A percentile compares a stretch with the other conserved stretches of the same genome.
These are phyloP conservation scores for Acephala macrosclerotiorum DNA, from an alignment of 2,329 filamentous ascomycete genomes.

Conservation along the genomic window DNA sequence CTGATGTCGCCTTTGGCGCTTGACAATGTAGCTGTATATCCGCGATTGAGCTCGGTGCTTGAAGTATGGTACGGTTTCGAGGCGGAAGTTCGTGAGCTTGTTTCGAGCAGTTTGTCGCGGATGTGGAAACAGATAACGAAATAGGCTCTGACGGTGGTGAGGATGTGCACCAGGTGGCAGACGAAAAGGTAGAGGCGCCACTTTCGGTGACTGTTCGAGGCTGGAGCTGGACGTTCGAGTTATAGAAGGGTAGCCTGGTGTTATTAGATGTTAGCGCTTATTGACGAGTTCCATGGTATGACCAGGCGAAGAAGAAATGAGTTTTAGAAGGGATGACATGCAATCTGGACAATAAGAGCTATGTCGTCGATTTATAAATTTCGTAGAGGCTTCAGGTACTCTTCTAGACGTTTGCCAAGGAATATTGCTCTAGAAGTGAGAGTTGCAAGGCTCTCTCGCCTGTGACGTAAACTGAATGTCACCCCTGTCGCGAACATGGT, in stretches of 20 bases:
- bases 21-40: slow-evolving; percentile 77
- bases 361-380: background rate
- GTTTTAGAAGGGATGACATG: background rate
- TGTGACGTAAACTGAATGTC: slow-evolving; percentile 3
- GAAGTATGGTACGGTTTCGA: slow-evolving; percentile 76
- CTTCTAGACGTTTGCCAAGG: background rate
- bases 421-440: background rate
- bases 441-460: background rate
- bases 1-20: slow-evolving; percentile 63
- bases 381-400: background rate
- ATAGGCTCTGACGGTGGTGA: slow-evolving; percentile 56
- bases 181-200: slow-evolving; percentile 39
- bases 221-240: background rate
- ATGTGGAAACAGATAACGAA: slow-evolving; percentile 75
- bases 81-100: slow-evolving; percentile 72
- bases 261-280: slow-evolving; percentile 16
- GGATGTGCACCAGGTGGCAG: slow-evolving; percentile 40
- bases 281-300: slow-evolving; percentile 4
- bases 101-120: slow-evolving; percentile 68
- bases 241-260: background rate
- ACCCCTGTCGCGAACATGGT: background rate
- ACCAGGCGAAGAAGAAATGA: background rate
- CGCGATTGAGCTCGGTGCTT: slow-evolving; percentile 76
- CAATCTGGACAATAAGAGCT: background rate
- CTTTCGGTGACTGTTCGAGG: slow-evolving; percentile 30